phyloP scores from a whole-genome alignment of 2,329 filamentous ascomycete genomes.

The Acrocalymma vagum region DNA sequence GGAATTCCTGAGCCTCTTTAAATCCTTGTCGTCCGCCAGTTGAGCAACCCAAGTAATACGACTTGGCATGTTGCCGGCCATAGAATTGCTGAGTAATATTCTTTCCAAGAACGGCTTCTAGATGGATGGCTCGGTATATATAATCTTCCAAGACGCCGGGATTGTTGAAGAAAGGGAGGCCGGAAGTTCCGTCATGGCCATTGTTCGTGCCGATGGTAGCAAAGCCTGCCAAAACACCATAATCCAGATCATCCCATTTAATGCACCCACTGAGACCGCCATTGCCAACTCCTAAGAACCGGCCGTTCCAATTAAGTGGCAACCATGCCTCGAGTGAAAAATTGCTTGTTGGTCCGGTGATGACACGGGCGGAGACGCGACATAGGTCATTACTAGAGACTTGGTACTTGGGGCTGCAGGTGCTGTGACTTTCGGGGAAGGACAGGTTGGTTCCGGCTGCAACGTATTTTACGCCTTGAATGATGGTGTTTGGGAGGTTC shows the following conservation, averaged over 20 bases:
- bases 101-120: constrained; percentile 14
- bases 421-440: too few species aligned
- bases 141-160: constrained; percentile 57
- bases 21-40: constrained; percentile 39
- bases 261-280: constrained; percentile 45
- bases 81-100: constrained; percentile 39
- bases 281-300: constrained; percentile 47
- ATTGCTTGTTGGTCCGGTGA: too few species aligned
- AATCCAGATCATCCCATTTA: constrained; percentile 42
- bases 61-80: constrained; percentile 46
- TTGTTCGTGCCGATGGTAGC: constrained; percentile 47
- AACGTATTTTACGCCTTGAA: too few species aligned
- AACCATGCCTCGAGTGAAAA: too few species aligned
- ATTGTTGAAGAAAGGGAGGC: constrained; percentile 54
- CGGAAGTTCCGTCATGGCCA: constrained; percentile 50
- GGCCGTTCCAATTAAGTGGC: too few species aligned
- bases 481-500: too few species aligned
- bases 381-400: too few species aligned
- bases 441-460: too few species aligned
- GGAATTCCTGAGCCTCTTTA: constrained; percentile 31
- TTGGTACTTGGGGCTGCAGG: too few species aligned
- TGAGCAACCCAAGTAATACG: constrained; percentile 41
- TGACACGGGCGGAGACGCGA: too few species aligned
- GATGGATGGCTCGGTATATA: constrained; percentile 48
- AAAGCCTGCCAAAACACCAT: constrained; percentile 41